Evolutionary conservation across 257 asterid genomes (phyloP), one percentile per base, ranked within the genome.

Genomic region (Striga asiatica): DNA sequence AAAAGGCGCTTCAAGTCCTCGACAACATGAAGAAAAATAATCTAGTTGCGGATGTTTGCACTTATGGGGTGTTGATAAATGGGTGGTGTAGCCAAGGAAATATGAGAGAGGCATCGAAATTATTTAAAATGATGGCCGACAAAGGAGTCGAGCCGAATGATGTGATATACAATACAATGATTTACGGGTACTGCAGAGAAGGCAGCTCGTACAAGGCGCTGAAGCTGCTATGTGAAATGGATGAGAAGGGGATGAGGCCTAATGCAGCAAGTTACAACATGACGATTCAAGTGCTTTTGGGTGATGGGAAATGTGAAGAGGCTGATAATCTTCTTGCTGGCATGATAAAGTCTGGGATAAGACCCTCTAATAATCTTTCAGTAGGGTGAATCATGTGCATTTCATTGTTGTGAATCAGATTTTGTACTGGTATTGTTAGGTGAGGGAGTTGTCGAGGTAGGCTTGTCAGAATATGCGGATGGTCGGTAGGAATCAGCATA

Each of bases 41-140:
- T 56, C 61, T 74, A 66, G 67, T 19, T 16, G 71, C 79, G 9
- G 94, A 86, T 71, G 75, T 71, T 61, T 75, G 76, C 53, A 84
- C 89, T 22, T 88, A 79, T 20, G 82, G 95, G 27, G 93, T 63
- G 29, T 61, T 84, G 77, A 79, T 79, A 62, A 75, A 76, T 10
- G 94, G 94, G 27, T 86, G 81, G 89, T 78, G 91, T 38, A 69
- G 49, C 54, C 79, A 76, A 66, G 84, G 84, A 46, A 77, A 86
- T 53, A 78, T 86, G 94, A 83, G 70, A 71, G 88, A 86, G 66
- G 91, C 91, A 56, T 77, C 75, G 10, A 83, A 75, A 56, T 51
- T 86, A 58, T 81, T 86, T 71, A 67, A 58, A 51, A 72, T 66
- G n/a, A 69, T 83, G 85, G 3, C 47, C 3, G 86, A 76, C 49